phyloP scores from a whole-genome alignment of 139 green algal genomes.

The Chlamydomonas sp. region DNA sequence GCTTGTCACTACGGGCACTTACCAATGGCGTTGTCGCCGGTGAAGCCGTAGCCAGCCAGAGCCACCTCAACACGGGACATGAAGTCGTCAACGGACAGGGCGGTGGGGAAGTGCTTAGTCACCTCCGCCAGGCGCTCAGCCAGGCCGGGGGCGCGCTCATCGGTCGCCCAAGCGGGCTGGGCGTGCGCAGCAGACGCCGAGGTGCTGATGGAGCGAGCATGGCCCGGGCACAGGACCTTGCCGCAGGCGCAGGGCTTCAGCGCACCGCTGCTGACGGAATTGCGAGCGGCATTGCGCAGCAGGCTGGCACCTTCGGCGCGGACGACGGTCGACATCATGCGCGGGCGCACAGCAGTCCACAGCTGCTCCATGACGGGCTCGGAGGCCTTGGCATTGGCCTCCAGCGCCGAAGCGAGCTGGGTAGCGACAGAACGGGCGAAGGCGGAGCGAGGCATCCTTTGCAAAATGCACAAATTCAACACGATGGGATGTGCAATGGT shows the following conservation, averaged over 20 bases:
- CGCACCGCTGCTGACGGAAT: no score
- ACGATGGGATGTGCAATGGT: no score
- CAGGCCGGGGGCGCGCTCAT: conserved; percentile 15
- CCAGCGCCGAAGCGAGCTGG: background rate
- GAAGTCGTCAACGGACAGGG: conserved; percentile 83
- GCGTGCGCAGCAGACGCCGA: background rate
- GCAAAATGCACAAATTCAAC: no score
- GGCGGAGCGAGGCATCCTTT: background rate
- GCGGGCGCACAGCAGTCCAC: background rate
- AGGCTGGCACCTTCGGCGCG: conserved; percentile 6
- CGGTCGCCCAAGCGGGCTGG: conserved; percentile 3
- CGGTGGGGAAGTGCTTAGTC: conserved; percentile 73
- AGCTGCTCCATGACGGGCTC: conserved; percentile 2
- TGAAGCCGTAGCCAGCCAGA: conserved; percentile 79
- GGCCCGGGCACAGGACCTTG: no score
- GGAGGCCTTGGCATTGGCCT: background rate
- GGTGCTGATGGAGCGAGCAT: no score
- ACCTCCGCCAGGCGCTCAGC: conserved; percentile 38
- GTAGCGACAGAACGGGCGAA: background rate
- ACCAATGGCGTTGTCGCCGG: conserved; percentile 58
- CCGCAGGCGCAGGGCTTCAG: no score
- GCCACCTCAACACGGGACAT: conserved; percentile 78
- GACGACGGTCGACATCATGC: conserved; percentile 3
- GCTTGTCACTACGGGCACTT: background rate
- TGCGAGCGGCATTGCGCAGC: no score